phyloP scores from a whole-genome alignment of 352 stramenopile genomes.

The Globisporangium perplexum region DNA sequence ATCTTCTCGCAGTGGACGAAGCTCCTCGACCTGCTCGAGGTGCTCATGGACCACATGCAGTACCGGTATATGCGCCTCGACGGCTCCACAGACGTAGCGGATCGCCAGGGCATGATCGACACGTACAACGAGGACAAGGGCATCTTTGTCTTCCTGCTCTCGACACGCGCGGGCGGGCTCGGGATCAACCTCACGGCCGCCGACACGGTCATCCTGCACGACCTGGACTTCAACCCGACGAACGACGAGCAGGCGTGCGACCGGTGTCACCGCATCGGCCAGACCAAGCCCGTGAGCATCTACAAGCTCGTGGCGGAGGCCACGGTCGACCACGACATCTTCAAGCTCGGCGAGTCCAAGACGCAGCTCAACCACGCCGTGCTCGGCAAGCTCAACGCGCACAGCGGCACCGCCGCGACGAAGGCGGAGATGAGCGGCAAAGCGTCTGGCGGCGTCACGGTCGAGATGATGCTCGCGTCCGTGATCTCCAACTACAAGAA shows the following conservation, averaged over 20 bases:
- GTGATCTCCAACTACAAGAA: conserved; percentile 79
- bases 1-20: conserved; percentile 98
- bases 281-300: conserved; percentile 87
- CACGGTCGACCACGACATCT: conserved; percentile 92
- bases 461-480: conserved; percentile 78
- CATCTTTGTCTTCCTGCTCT: conserved; percentile 97
- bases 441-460: conserved; percentile 32
- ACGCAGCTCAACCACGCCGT: conserved; percentile 85
- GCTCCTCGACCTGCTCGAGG: conserved; percentile 92
- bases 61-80: conserved; percentile 79
- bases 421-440: conserved; percentile 15
- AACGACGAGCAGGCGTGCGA: conserved; percentile 86
- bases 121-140: conserved; percentile 85
- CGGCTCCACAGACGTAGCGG: conserved; percentile 65
- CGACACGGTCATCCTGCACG: conserved; percentile 86
- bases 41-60: conserved; percentile 72
- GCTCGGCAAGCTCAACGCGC: conserved; percentile 75
- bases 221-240: conserved; percentile 86
- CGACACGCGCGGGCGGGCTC: conserved; percentile 95
- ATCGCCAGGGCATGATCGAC: conserved; percentile 79
- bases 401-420: conserved; percentile 20
- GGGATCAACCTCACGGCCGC: conserved; percentile 97
- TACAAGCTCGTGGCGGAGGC: conserved; percentile 90
- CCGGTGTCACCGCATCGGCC: conserved; percentile 87
- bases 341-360: conserved; percentile 79